Evolutionary conservation across 306 rosid genomes (phyloP).

Genomic region (Quercus suber): DNA sequence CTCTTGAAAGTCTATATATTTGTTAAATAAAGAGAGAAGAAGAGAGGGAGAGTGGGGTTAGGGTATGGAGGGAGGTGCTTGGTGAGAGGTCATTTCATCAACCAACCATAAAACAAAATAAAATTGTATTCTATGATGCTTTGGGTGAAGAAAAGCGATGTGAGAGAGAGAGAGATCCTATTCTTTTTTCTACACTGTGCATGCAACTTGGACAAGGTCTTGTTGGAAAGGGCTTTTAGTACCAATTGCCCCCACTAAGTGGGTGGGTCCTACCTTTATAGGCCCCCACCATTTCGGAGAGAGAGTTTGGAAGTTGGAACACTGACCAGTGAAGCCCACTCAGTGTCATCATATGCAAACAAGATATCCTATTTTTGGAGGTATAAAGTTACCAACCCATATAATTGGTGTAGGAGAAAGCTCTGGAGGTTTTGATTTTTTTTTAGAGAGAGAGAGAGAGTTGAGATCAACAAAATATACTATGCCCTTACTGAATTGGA

Average conservation of each 20-base stretch:
- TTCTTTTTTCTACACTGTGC: conserved; percentile 31
- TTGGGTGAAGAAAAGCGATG: conserved; percentile 43
- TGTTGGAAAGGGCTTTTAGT: conserved; percentile 55
- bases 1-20: conserved; percentile 11
- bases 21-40: not conserved
- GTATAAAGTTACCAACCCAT: conserved; percentile 38
- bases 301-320: conserved; percentile 22
- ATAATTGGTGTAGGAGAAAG: conserved; percentile 31
- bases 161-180: conserved; percentile 22
- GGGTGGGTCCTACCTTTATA: conserved; percentile 34
- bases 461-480: conserved; percentile 9
- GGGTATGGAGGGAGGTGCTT: conserved; percentile 27
- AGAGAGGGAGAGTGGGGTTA: not conserved
- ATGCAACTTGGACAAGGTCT: conserved; percentile 45
- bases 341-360: conserved; percentile 39
- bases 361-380: conserved; percentile 33
- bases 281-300: conserved; percentile 25
- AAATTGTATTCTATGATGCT: conserved; percentile 56
- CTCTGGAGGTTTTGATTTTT: conserved; percentile 1
- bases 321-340: conserved; percentile 40
- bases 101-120: conserved; percentile 42
- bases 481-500: conserved; percentile 23
- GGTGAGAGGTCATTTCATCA: conserved; percentile 76
- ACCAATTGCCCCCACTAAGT: conserved; percentile 60
- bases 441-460: not conserved